phyloP scores from a whole-genome alignment of 106 monocot species.

The Triglochin maritima region DNA sequence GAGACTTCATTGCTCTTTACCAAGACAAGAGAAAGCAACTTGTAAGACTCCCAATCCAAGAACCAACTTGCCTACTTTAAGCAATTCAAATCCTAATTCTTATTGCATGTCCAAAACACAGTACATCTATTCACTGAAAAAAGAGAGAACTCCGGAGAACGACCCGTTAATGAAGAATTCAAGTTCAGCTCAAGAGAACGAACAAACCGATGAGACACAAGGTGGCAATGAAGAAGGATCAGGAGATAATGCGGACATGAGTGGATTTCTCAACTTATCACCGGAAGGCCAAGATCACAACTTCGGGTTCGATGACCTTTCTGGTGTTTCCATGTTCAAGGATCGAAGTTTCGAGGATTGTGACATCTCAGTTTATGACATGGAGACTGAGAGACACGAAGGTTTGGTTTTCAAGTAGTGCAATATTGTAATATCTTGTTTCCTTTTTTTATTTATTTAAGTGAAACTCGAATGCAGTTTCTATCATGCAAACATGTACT shows the following conservation, averaged over 20 bases:
- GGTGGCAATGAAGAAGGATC: not conserved
- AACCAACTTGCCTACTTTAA: not conserved
- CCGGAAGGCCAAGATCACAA: not conserved
- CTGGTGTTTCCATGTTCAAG: not conserved
- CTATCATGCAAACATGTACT: too few relatives aligned
- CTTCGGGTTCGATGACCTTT: slow-evolving; percentile 1
- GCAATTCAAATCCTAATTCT: not conserved
- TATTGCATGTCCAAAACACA: not conserved
- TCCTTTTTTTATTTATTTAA: too few relatives aligned
- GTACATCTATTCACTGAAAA: not conserved
- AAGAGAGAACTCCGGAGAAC: not conserved
- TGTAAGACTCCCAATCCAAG: not conserved
- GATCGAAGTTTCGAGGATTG: slow-evolving; percentile 5
- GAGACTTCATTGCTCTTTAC: slow-evolving; percentile 20
- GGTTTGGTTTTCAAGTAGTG: slow-evolving; percentile 1
- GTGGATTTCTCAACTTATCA: not conserved
- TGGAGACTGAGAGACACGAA: not conserved
- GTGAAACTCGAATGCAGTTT: not conserved
- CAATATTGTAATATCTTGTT: not conserved
- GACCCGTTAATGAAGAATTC: not conserved
- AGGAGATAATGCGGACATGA: not conserved
- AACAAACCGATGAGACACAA: not conserved
- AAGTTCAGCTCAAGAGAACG: not conserved
- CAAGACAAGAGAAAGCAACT: slow-evolving; percentile 23
- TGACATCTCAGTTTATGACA: slow-evolving; percentile 7